Percentiles rank a stretch among this genome's conserved stretches.
Evolutionary conservation across 1,284 basidiomycete species (phyloP).

Genomic region (Ganoderma lingzhi): DNA sequence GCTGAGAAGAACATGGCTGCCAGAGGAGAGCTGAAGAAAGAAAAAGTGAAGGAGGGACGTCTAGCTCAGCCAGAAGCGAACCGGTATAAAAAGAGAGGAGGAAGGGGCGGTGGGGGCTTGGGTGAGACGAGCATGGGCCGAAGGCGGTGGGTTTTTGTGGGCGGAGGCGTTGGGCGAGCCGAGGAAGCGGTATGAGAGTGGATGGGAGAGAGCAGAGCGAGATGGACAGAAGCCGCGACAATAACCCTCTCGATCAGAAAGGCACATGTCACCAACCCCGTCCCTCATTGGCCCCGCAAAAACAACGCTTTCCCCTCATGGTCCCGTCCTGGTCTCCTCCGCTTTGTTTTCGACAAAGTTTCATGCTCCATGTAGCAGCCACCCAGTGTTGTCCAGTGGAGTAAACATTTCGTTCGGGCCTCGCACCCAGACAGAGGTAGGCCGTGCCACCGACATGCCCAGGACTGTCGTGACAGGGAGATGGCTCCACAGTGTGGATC

Average conservation of each 20-base stretch:
- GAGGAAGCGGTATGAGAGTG: conserved; percentile 20
- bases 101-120: conserved; percentile 23
- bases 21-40: conserved; percentile 39
- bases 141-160: conserved; percentile 20
- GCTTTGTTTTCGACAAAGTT: conserved; percentile 2
- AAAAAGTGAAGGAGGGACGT: conserved; percentile 34
- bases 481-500: not conserved
- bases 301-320: conserved; percentile 24
- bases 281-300: conserved; percentile 24
- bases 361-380: not conserved
- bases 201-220: not conserved
- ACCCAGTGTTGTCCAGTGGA: not conserved
- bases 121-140: conserved; percentile 15
- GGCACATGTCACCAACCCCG: conserved; percentile 21
- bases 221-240: conserved; percentile 16
- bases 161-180: conserved; percentile 19
- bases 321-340: not conserved
- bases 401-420: not conserved
- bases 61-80: conserved; percentile 26
- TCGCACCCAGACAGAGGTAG: not conserved
- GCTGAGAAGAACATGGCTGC: conserved; percentile 57
- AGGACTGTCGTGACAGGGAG: not conserved
- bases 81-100: conserved; percentile 29
- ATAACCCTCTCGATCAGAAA: conserved; percentile 25
- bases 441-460: not conserved